Evolutionary conservation across 2,329 filamentous ascomycete genomes (phyloP).

Genomic region (Monilinia polystroma): DNA sequence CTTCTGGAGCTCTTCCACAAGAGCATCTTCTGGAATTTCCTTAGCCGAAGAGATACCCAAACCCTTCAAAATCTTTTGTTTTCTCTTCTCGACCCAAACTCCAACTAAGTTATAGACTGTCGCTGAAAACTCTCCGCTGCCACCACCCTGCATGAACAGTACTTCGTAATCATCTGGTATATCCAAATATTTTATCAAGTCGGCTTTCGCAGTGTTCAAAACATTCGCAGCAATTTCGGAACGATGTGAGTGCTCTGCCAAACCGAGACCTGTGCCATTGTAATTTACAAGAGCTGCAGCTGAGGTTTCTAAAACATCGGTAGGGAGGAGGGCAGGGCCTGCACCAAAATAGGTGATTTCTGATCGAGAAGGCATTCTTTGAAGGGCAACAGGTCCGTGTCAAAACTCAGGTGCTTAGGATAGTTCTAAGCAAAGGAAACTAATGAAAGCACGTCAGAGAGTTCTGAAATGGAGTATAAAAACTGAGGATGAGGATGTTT

Average conservation of each 20-base stretch:
- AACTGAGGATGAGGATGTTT: not conserved
- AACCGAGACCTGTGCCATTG: conserved; percentile 74
- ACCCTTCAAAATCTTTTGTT: conserved; percentile 57
- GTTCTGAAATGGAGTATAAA: no score
- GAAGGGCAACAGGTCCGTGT: not conserved
- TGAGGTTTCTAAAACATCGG: conserved; percentile 73
- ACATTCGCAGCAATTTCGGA: conserved; percentile 76
- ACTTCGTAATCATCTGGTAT: conserved; percentile 86
- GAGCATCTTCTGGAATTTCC: conserved; percentile 52
- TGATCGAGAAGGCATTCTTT: conserved; percentile 21
- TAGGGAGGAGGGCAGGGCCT: conserved; percentile 84
- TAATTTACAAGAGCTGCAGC: conserved; percentile 79
- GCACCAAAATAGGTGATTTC: conserved; percentile 85
- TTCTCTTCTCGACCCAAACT: conserved; percentile 74
- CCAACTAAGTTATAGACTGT: conserved; percentile 80
- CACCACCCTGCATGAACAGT: conserved; percentile 84
- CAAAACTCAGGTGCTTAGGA: not conserved
- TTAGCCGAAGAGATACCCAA: conserved; percentile 48
- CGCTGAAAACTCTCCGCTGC: conserved; percentile 81
- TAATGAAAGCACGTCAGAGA: not conserved
- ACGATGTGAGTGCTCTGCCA: conserved; percentile 89
- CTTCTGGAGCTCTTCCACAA: conserved; percentile 59
- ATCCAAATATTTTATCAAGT: conserved; percentile 71
- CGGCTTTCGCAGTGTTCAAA: conserved; percentile 73
- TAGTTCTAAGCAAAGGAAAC: not conserved